Evolutionary conservation across 495 filamentous ascomycete species (phyloP).

Genomic region (Coniosporium apollinis): DNA sequence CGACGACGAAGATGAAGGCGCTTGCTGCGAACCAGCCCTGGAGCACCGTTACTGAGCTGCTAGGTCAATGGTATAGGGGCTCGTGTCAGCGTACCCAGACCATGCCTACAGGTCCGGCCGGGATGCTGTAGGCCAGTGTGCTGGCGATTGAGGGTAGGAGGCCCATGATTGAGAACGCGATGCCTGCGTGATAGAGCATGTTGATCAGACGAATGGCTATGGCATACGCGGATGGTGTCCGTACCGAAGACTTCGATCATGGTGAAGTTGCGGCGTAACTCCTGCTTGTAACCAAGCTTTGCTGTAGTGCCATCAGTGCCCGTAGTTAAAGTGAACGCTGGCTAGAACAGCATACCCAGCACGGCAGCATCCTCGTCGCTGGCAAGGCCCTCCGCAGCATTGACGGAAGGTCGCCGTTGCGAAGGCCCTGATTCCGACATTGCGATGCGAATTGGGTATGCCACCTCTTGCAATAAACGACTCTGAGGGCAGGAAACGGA

Average conservation of each 20-base stretch:
- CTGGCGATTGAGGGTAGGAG: slow-evolving; percentile 53
- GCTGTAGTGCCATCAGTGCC: slow-evolving; percentile 15
- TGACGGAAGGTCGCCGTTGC: background rate
- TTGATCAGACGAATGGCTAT: slow-evolving; percentile 4
- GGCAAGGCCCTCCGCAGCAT: slow-evolving; percentile 6
- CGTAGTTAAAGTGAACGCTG: background rate
- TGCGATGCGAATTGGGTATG: too few species aligned
- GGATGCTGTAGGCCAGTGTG: slow-evolving; percentile 35
- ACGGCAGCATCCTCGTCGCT: slow-evolving; percentile 11
- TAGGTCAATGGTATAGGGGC: background rate
- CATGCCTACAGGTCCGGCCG: slow-evolving; percentile 52
- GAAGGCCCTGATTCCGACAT: too few species aligned
- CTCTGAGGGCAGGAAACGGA: too few species aligned
- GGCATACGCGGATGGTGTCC: too few species aligned
- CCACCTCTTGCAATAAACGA: too few species aligned
- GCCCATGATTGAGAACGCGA: slow-evolving; percentile 60
- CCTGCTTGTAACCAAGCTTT: slow-evolving; percentile 53
- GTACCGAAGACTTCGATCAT: slow-evolving; percentile 46
- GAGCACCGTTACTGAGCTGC: too few species aligned
- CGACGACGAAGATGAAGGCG: slow-evolving; percentile 46
- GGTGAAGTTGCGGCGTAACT: slow-evolving; percentile 47
- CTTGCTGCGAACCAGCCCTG: slow-evolving; percentile 46
- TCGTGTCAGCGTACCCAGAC: slow-evolving; percentile 34
- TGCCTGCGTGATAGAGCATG: slow-evolving; percentile 22
- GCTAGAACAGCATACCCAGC: slow-evolving; percentile 4